Percentiles rank a stretch among this genome's conserved stretches.
Evolutionary conservation across 129 eudicot genomes (phyloP).

Genomic region (Escallonia herrerae): DNA sequence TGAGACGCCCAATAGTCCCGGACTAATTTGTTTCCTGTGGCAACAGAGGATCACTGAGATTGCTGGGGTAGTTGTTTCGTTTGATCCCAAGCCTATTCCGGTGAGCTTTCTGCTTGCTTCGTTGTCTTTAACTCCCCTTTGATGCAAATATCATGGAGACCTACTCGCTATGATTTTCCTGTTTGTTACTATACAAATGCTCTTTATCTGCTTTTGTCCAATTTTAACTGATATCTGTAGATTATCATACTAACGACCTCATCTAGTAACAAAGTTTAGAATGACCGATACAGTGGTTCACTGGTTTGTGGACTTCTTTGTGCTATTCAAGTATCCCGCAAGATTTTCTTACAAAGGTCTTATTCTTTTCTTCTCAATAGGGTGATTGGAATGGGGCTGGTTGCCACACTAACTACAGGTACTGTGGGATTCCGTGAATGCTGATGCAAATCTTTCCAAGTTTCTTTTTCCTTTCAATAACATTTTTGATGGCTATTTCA

Average conservation of each 20-base stretch:
- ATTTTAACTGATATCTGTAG: not conserved
- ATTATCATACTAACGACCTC: too few relatives aligned
- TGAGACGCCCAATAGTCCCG: too few relatives aligned
- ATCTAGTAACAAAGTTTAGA: too few relatives aligned
- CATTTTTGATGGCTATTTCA: conserved; percentile 21
- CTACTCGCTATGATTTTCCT: too few relatives aligned
- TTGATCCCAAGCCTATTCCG: conserved; percentile 95
- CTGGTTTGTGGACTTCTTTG: too few relatives aligned
- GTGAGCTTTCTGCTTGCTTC: conserved; percentile 26
- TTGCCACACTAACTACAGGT: conserved; percentile 92
- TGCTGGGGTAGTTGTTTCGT: conserved; percentile 78
- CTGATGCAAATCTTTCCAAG: not conserved
- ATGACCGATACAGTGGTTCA: too few relatives aligned
- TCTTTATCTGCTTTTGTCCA: not conserved
- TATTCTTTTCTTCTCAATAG: conserved; percentile 22
- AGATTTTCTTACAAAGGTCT: too few relatives aligned
- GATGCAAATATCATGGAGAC: too few relatives aligned
- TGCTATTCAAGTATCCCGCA: too few relatives aligned
- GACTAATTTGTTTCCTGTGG: not conserved
- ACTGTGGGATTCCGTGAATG: not conserved
- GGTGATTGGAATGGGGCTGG: conserved; percentile 99
- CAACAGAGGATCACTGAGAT: conserved; percentile 92
- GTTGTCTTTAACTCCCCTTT: not conserved
- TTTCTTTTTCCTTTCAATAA: not conserved
- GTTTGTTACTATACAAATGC: too few relatives aligned